These are phyloP conservation scores for Microascus cirrosus DNA, from an alignment of 2,329 filamentous ascomycete species.

Conservation along the genomic window DNA sequence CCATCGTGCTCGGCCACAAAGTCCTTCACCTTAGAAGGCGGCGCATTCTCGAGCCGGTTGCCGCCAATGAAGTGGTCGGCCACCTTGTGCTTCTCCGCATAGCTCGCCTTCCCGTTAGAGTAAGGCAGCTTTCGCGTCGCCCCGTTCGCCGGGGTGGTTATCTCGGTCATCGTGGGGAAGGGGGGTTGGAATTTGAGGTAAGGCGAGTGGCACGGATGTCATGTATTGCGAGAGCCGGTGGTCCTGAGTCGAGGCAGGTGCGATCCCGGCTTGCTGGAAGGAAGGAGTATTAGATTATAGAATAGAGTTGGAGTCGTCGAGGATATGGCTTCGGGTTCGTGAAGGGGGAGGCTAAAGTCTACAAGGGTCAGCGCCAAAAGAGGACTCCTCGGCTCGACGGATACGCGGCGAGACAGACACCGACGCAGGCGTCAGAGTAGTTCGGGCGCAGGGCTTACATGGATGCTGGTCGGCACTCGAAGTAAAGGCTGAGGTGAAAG, in stretches of 20 bases:
- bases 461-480: neutral
- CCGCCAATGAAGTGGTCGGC: constrained; percentile 95
- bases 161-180: constrained; percentile 35
- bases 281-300: neutral
- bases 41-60: constrained; percentile 72
- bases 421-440: neutral
- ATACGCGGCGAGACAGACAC: neutral
- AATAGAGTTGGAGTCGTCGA: neutral
- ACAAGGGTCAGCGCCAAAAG: neutral
- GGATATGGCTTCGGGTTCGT: neutral
- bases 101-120: constrained; percentile 51
- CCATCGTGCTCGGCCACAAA: constrained; percentile 84
- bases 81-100: constrained; percentile 71
- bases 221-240: constrained; percentile 9
- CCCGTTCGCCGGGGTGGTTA: constrained; percentile 26
- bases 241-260: neutral
- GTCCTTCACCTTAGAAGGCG: constrained; percentile 84
- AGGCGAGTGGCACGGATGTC: neutral
- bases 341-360: neutral
- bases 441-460: neutral
- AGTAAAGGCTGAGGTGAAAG: too few species aligned
- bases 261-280: neutral
- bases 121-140: constrained; percentile 37
- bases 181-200: constrained; percentile 11
- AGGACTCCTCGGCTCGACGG: neutral